phyloP scores from a whole-genome alignment of 2,329 filamentous ascomycete species.

The Pyrenophora seminiperda region DNA sequence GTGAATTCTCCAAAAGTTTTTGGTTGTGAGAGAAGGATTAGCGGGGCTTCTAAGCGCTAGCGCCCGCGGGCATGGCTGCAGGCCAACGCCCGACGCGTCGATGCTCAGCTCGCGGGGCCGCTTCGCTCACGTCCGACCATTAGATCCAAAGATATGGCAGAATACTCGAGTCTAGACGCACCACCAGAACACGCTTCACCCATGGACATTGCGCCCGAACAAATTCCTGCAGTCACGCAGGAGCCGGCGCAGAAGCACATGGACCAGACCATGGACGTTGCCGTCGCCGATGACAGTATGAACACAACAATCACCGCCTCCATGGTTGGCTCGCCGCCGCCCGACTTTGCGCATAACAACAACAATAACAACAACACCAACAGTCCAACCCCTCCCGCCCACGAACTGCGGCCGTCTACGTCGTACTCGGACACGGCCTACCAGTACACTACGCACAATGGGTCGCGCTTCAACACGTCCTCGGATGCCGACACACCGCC shows the following conservation, averaged over 20 bases:
- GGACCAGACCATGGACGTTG: constrained; percentile 45
- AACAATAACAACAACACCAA: constrained; percentile 29
- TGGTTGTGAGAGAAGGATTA: constrained; percentile 1
- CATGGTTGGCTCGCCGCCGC: constrained; percentile 41
- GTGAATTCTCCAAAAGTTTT: constrained; percentile 27
- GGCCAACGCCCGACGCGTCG: background rate
- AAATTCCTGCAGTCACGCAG: constrained; percentile 13
- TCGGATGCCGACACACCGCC: constrained; percentile 55
- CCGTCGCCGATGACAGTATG: constrained; percentile 51
- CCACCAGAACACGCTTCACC: constrained; percentile 11
- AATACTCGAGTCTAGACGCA: constrained; percentile 19
- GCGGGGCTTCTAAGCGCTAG: too few species aligned
- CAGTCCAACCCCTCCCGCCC: constrained; percentile 42
- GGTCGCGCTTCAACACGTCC: constrained; percentile 52
- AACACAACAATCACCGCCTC: constrained; percentile 55
- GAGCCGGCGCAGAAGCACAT: constrained; percentile 40
- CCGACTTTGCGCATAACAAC: constrained; percentile 45
- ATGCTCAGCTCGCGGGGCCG: constrained; percentile 33
- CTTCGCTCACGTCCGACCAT: constrained; percentile 23
- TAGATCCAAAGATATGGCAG: constrained; percentile 11
- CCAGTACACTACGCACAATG: constrained; percentile 45
- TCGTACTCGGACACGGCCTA: constrained; percentile 59
- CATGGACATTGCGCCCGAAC: constrained; percentile 20
- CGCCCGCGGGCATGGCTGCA: too few species aligned
- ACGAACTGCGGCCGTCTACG: constrained; percentile 58